A percentile compares a stretch with the other conserved stretches of the same genome.
These are phyloP conservation scores for Pseudogymnoascus sp. DNA, from an alignment of 2,329 filamentous ascomycete genomes.

Conservation along the genomic window DNA sequence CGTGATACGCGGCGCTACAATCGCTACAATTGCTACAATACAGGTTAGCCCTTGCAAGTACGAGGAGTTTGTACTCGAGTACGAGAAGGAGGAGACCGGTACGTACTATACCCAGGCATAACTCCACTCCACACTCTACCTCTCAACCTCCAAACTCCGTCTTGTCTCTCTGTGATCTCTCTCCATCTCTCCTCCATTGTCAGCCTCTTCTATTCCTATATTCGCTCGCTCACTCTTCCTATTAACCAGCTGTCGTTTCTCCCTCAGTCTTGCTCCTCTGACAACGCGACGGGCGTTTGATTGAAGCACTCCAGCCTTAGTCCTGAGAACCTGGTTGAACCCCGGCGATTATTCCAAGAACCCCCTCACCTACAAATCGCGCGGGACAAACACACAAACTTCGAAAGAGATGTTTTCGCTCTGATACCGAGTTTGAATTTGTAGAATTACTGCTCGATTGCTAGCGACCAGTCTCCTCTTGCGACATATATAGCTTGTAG, in stretches of 20 bases:
- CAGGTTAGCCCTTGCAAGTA: background rate
- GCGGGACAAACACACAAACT: constrained; percentile 1
- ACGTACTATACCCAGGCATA: background rate
- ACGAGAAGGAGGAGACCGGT: background rate
- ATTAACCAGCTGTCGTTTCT: background rate
- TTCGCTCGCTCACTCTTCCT: constrained; percentile 11
- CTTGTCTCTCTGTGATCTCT: constrained; percentile 35
- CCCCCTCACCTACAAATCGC: constrained; percentile 4
- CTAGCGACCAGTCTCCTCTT: background rate
- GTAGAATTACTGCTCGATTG: constrained; percentile 3
- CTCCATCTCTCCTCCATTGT: constrained; percentile 32
- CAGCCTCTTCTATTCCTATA: constrained; percentile 16
- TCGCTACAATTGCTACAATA: background rate
- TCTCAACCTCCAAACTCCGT: constrained; percentile 23
- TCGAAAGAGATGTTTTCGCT: background rate
- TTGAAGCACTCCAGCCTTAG: background rate
- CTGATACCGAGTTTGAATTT: background rate
- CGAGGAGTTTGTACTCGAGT: background rate
- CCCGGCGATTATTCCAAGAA: background rate
- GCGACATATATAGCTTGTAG: constrained; percentile 2
- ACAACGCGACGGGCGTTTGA: background rate
- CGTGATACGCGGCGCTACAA: background rate
- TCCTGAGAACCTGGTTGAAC: background rate
- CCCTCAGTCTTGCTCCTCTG: background rate
- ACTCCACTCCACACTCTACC: constrained; percentile 22